Evolutionary conservation across 2,329 filamentous ascomycete species (phyloP).

Genomic region (Oidium heveae): DNA sequence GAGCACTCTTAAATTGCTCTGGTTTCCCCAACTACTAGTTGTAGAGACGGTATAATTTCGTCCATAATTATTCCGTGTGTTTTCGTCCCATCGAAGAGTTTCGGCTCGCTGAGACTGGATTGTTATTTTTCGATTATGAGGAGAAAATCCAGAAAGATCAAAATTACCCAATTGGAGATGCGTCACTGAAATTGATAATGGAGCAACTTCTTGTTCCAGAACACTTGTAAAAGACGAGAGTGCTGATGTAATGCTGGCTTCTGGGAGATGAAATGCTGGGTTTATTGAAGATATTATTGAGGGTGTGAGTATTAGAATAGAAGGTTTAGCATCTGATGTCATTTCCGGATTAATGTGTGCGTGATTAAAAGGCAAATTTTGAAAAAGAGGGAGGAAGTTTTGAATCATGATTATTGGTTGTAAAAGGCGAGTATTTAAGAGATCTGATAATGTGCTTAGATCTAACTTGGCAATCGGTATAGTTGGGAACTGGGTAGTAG

Average conservation of each 20-base stretch:
- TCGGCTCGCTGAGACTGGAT: slow-evolving; percentile 24
- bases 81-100: slow-evolving; percentile 37
- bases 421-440: slow-evolving; percentile 76
- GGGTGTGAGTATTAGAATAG: slow-evolving; percentile 55
- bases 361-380: slow-evolving; percentile 22
- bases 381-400: slow-evolving; percentile 62
- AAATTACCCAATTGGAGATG: slow-evolving; percentile 83
- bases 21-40: slow-evolving; percentile 9
- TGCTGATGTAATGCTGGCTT: slow-evolving; percentile 64
- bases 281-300: slow-evolving; percentile 58
- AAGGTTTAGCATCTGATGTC: slow-evolving; percentile 26
- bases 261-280: slow-evolving; percentile 60
- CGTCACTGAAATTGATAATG: slow-evolving; percentile 52
- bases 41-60: slow-evolving; percentile 22
- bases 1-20: slow-evolving; percentile 47
- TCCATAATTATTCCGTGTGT: slow-evolving; percentile 33
- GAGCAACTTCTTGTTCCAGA: slow-evolving; percentile 51
- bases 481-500: slow-evolving; percentile 54
- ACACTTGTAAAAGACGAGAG: slow-evolving; percentile 69
- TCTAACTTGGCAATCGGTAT: slow-evolving; percentile 69
- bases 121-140: slow-evolving; percentile 14
- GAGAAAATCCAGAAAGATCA: slow-evolving; percentile 47
- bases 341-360: slow-evolving; percentile 13
- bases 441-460: slow-evolving; percentile 63
- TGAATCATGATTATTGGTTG: slow-evolving; percentile 76